Percentiles rank a stretch among this genome's conserved stretches.
These are phyloP conservation scores for Talaromyces albobiverticillius DNA, from an alignment of 2,329 filamentous ascomycete genomes.

Conservation along the genomic window DNA sequence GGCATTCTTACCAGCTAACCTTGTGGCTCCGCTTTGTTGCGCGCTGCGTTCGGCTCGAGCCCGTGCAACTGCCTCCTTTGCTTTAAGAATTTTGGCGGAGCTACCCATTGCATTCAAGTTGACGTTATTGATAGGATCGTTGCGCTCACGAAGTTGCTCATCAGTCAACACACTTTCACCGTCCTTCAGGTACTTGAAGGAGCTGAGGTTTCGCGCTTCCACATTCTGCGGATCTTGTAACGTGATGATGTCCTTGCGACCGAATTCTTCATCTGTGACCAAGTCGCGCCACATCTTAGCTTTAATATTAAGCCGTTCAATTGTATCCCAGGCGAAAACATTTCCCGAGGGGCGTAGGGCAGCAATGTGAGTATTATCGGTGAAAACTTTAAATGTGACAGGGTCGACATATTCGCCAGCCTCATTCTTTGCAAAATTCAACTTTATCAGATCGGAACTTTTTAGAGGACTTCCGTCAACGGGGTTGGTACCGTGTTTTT, in stretches of 20 bases:
- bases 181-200: conserved; percentile 86
- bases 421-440: conserved; percentile 89
- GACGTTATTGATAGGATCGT: conserved; percentile 60
- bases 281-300: conserved; percentile 93
- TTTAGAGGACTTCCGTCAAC: conserved; percentile 77
- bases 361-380: conserved; percentile 95
- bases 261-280: conserved; percentile 81
- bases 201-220: conserved; percentile 74
- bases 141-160: conserved; percentile 66
- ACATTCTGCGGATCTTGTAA: conserved; percentile 94
- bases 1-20: conserved; percentile 13
- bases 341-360: conserved; percentile 84
- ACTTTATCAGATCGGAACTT: conserved; percentile 78
- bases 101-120: conserved; percentile 79
- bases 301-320: conserved; percentile 94
- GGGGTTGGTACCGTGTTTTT: conserved; percentile 90
- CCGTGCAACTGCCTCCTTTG: conserved; percentile 90
- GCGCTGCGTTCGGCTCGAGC: conserved; percentile 70
- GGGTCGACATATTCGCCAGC: conserved; percentile 91
- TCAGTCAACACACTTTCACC: conserved; percentile 68
- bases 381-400: conserved; percentile 95
- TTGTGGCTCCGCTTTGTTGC: conserved; percentile 32
- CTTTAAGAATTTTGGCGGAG: conserved; percentile 77
- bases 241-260: conserved; percentile 88
- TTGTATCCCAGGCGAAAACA: conserved; percentile 93